phyloP scores from a whole-genome alignment of 495 filamentous ascomycete species.

The Penicillium malachiteum region DNA sequence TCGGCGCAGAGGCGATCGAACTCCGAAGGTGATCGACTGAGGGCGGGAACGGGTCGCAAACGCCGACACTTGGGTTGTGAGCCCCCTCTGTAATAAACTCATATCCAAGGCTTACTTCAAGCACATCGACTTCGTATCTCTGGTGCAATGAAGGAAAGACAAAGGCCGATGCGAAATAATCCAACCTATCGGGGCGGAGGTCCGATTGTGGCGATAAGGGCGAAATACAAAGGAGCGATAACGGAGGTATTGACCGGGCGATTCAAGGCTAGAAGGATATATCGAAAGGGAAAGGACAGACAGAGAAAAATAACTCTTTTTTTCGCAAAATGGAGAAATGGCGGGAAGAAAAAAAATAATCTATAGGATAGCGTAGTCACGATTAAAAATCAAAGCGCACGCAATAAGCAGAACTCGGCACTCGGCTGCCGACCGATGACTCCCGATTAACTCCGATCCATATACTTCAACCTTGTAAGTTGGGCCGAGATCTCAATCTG shows the following conservation, averaged over 20 bases:
- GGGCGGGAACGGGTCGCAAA: constrained; percentile 23
- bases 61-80: constrained; percentile 10
- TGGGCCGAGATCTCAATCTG: not conserved
- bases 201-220: constrained; percentile 23
- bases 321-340: not conserved
- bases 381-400: not conserved
- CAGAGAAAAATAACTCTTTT: not conserved
- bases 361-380: not conserved
- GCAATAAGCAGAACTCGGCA: not conserved
- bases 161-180: not conserved
- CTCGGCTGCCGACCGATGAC: not conserved
- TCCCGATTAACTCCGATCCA: constrained; percentile 1
- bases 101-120: constrained; percentile 14
- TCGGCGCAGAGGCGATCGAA: constrained; percentile 20
- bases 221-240: constrained; percentile 9
- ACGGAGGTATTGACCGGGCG: constrained; percentile 6
- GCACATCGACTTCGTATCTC: constrained; percentile 4
- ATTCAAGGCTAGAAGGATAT: not conserved
- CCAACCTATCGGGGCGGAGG: constrained; percentile 3
- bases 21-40: constrained; percentile 8
- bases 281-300: not conserved
- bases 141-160: not conserved
- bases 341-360: not conserved
- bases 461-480: not conserved
- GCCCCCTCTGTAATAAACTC: constrained; percentile 19